Conservation (phyloP, 176 grass and related monocot genomes). For the Carex scoparia region DNA sequence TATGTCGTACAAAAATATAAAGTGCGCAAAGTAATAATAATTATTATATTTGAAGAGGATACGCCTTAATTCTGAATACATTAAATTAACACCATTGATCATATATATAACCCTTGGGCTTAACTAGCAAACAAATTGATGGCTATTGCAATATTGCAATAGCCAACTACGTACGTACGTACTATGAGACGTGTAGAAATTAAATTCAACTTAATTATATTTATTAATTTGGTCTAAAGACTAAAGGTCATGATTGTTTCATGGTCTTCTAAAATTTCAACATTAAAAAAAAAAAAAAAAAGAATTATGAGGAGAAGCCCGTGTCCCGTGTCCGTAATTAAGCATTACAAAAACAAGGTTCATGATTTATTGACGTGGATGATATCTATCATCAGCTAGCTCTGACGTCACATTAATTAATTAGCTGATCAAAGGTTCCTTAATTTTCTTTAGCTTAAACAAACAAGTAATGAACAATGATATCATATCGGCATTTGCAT, state of each 20-base stretch:
- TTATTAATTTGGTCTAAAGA: not conserved
- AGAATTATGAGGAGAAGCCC: not conserved
- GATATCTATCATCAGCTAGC: not conserved
- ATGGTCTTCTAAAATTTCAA: not conserved
- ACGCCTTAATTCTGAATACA: too few species aligned
- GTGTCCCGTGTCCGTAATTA: not conserved
- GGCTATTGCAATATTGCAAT: too few species aligned
- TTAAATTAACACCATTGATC: too few species aligned
- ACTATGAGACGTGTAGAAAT: too few species aligned
- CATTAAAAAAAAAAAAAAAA: not conserved
- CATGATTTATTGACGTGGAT: not conserved
- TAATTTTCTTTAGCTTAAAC: not conserved
- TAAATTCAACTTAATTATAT: too few species aligned
- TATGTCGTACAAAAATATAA: not conserved
- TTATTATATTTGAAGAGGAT: too few species aligned
- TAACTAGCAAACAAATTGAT: too few species aligned
- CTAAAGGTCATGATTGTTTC: not conserved
- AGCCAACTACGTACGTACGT: too few species aligned
- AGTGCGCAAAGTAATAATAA: too few species aligned
- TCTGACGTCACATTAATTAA: not conserved
- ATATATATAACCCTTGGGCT: too few species aligned
- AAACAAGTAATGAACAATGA: not conserved
- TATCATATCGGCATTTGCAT: not conserved
- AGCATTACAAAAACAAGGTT: not conserved
- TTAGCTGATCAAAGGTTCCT: not conserved